Base-by-base conservation (phyloP, 2,329 filamentous ascomycete genomes). In the Alternaria incomplexa region DNA sequence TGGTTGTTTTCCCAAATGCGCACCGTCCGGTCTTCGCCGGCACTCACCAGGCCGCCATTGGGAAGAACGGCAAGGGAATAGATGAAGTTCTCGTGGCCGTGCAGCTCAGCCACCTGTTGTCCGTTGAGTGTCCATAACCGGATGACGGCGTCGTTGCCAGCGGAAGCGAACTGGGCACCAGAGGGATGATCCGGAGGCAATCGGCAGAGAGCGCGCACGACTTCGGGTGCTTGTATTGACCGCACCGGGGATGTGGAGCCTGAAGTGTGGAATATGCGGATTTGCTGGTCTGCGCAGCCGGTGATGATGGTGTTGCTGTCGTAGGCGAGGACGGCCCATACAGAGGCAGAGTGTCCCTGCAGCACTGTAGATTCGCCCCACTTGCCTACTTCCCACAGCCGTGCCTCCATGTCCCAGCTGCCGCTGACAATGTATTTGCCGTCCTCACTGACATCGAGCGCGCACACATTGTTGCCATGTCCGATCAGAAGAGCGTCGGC, bases 31-130 rank as follows among this genome's bases (percentile, higher is more conserved):
- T 99, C 96, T 80, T 99, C 96, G 17, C 93, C 93, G 2, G 93
- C 89, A 79, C 95, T 98, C 52, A 96, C 91, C 28, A 99, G 84
- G 76, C 97, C 93, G 6, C 95, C 95, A 0, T 91, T 90, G 0
- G 95, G 92, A 10, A 97, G 82, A 22, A 87, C 86, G 2, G 91
- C 86, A 13, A 99, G 82, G 7, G 92, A 91, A 80, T 99, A 99
- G 61, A 99, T 96, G 77, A 97, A 99, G 76, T 91, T 96, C 61
- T 97, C 93, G 73, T 99, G 96, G 0, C 95, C 96, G 63, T 90
- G 87, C 4, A 99, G 84, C 78, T 94, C 90, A 10, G 87, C 90
- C 11, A 97, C 84, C 62, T 92, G 87, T 53, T 90, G 85, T 0
- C 96, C 96, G 56, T 91, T 88, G 25, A 97, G 76, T 36, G 90